A percentile compares a stretch with the other conserved stretches of the same genome.
Evolutionary conservation across 2,329 filamentous ascomycete species (phyloP).

Genomic region (Cordyceps cateniannulata): DNA sequence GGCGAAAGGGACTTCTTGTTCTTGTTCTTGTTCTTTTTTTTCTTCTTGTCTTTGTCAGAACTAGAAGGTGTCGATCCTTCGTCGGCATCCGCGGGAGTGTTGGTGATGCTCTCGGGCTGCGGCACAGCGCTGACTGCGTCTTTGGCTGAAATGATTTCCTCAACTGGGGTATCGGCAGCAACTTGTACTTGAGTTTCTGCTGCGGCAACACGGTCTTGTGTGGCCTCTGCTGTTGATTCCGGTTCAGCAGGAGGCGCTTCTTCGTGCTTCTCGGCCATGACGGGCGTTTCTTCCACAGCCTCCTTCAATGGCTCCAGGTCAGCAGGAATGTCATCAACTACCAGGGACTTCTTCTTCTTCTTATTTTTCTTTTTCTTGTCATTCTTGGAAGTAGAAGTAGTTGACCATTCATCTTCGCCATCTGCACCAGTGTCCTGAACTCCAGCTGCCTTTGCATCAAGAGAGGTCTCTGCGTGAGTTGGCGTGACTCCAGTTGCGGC

Average conservation of each 20-base stretch:
- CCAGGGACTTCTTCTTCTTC: slow-evolving; percentile 8
- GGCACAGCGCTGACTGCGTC: not conserved
- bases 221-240: not conserved
- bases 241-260: not conserved
- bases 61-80: slow-evolving; percentile 18
- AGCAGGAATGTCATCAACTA: slow-evolving; percentile 9
- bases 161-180: not conserved
- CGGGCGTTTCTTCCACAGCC: not conserved
- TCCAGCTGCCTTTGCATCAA: not conserved
- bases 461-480: not conserved
- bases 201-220: not conserved
- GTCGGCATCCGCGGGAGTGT: not conserved
- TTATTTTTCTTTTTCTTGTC: slow-evolving; percentile 20
- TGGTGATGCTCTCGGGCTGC: not conserved
- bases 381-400: slow-evolving; percentile 17
- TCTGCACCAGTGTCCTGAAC: not conserved
- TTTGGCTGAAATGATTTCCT: not conserved
- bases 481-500: not conserved
- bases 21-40: slow-evolving; percentile 23
- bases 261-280: not conserved
- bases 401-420: slow-evolving; percentile 11
- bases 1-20: slow-evolving; percentile 2
- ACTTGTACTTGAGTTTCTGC: not conserved
- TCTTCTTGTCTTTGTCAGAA: slow-evolving; percentile 27
- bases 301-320: not conserved